Evolutionary conservation across 2,329 filamentous ascomycete genomes (phyloP).

Genomic region (Monilinia fructicola): DNA sequence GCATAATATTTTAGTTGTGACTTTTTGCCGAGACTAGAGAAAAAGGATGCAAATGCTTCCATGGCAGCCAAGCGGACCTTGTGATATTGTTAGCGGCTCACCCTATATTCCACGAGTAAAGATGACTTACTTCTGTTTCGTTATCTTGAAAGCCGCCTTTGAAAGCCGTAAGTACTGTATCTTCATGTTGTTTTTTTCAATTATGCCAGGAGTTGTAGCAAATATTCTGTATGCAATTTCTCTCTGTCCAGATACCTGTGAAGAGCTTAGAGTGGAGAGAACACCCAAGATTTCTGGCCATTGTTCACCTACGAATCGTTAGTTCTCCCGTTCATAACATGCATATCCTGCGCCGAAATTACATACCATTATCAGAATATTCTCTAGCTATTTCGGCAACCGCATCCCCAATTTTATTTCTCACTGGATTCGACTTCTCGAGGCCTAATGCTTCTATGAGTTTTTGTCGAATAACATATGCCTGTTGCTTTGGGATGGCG

Average conservation of each 20-base stretch:
- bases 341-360: conserved; percentile 3
- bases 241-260: conserved; percentile 75
- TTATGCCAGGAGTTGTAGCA: conserved; percentile 89
- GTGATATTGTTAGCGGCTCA: conserved; percentile 22
- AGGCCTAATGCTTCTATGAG: conserved; percentile 73
- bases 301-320: conserved; percentile 60
- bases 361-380: conserved; percentile 86
- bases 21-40: conserved; percentile 86
- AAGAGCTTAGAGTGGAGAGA: conserved; percentile 89
- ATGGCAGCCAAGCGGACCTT: conserved; percentile 90
- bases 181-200: conserved; percentile 94
- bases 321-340: conserved; percentile 17
- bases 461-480: conserved; percentile 77
- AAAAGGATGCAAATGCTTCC: conserved; percentile 96
- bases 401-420: conserved; percentile 97
- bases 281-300: conserved; percentile 88
- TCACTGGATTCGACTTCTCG: conserved; percentile 71
- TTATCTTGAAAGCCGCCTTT: conserved; percentile 89
- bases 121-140: conserved; percentile 66
- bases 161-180: conserved; percentile 85
- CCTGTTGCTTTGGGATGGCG: conserved; percentile 71
- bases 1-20: conserved; percentile 82
- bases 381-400: conserved; percentile 93
- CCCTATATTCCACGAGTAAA: neutral
- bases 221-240: conserved; percentile 96